These are phyloP conservation scores for Lactarius akahatsu DNA, from an alignment of 768 basidiomycete genomes.

Conservation along the genomic window DNA sequence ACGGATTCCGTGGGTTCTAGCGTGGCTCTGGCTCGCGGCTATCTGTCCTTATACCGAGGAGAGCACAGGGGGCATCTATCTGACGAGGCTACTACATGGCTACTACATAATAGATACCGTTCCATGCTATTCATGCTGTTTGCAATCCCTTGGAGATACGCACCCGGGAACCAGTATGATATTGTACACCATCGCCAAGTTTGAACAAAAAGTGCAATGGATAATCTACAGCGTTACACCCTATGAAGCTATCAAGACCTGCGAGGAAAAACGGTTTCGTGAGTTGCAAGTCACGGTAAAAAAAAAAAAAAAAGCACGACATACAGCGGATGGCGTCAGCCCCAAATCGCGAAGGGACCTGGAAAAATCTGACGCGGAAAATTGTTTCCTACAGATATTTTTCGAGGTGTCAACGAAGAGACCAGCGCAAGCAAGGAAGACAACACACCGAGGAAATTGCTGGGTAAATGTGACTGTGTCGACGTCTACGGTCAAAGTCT, in stretches of 20 bases:
- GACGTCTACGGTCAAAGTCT: slow-evolving; percentile 64
- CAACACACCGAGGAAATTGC: slow-evolving; percentile 77
- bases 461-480: slow-evolving; percentile 77
- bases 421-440: background rate
- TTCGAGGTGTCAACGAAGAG: background rate
- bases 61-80: slow-evolving; percentile 5
- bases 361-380: slow-evolving; percentile 68
- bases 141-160: slow-evolving; percentile 8
- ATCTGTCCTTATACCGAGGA: slow-evolving; percentile 4
- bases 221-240: background rate
- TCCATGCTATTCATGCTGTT: background rate
- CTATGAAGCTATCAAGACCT: slow-evolving; percentile 29
- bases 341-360: slow-evolving; percentile 81
- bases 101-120: slow-evolving; percentile 3
- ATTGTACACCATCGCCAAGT: slow-evolving; percentile 14
- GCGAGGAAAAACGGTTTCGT: background rate
- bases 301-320: slow-evolving; percentile 29
- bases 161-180: slow-evolving; percentile 1
- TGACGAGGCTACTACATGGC: background rate
- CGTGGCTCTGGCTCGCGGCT: background rate
- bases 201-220: slow-evolving; percentile 17
- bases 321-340: slow-evolving; percentile 86
- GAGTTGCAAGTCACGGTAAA: background rate
- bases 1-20: slow-evolving; percentile 21
- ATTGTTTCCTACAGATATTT: slow-evolving; percentile 63